Conservation (phyloP, 306 rosid species). For the Malus domestica region DNA sequence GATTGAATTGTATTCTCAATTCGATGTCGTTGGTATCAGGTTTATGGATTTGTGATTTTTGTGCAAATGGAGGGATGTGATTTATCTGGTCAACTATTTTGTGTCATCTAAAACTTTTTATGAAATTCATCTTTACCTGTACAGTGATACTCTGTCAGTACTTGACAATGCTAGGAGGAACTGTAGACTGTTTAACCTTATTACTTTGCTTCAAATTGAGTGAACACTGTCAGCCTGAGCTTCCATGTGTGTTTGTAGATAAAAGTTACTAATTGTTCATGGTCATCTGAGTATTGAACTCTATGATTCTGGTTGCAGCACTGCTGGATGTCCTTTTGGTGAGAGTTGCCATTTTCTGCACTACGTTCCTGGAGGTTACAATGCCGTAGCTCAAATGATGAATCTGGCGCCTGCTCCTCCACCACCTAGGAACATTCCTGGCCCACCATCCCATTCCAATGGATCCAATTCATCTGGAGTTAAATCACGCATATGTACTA, state of each 20-base stretch:
- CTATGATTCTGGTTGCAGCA: constrained; percentile 48
- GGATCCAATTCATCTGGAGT: constrained; percentile 51
- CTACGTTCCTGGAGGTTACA: constrained; percentile 86
- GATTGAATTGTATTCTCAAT: background rate
- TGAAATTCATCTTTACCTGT: background rate
- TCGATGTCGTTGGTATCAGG: background rate
- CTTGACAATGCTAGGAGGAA: background rate
- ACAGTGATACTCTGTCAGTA: background rate
- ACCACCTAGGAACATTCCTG: constrained; percentile 45
- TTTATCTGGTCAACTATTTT: background rate
- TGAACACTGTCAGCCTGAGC: background rate
- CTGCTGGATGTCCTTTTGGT: constrained; percentile 95
- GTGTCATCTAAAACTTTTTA: background rate
- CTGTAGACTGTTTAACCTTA: background rate
- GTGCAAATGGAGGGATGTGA: background rate
- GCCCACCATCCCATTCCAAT: constrained; percentile 43
- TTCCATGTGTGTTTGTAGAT: background rate
- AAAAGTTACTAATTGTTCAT: background rate
- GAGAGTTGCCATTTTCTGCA: constrained; percentile 96
- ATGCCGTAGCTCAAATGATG: constrained; percentile 91
- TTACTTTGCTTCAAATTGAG: background rate
- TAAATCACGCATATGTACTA: constrained; percentile 79
- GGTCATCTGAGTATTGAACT: constrained; percentile 22
- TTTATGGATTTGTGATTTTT: background rate
- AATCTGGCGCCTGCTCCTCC: constrained; percentile 61